Conservation (phyloP, 805 yeast species). For the Ogataea nitratoaversa region DNA sequence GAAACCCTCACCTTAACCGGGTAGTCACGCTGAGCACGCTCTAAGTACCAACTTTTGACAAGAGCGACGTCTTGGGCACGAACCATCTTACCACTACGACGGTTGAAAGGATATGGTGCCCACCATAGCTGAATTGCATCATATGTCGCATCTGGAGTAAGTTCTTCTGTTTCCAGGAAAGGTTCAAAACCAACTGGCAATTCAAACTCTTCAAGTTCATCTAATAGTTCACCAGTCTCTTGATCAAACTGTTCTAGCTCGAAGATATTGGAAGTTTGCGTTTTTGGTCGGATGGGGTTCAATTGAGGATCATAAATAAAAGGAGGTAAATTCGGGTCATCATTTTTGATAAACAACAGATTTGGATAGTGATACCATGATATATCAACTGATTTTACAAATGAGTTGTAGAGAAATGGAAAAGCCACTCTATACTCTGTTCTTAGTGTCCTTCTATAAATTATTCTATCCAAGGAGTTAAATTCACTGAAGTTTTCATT, state of each 20-base stretch:
- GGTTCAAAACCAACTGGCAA: conserved; percentile 47
- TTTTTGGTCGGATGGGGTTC: conserved; percentile 48
- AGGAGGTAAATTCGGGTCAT: conserved; percentile 48
- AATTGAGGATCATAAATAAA: conserved; percentile 51
- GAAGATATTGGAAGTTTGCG: conserved; percentile 13
- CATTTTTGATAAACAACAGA: conserved; percentile 43
- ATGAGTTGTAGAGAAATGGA: conserved; percentile 79
- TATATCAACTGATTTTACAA: conserved; percentile 59
- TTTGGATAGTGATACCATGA: conserved; percentile 65
- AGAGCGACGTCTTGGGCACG: conserved; percentile 90
- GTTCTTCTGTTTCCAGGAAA: conserved; percentile 41
- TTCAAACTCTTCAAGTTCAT: conserved; percentile 33
- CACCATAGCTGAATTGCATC: conserved; percentile 65
- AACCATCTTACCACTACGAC: conserved; percentile 63
- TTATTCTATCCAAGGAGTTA: conserved; percentile 81
- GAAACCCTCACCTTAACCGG: conserved; percentile 83
- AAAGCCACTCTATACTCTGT: conserved; percentile 85
- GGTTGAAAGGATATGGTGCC: conserved; percentile 85
- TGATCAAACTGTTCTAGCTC: conserved; percentile 15
- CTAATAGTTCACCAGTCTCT: conserved; percentile 26
- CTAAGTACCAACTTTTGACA: conserved; percentile 75
- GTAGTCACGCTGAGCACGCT: conserved; percentile 51
- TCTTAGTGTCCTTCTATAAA: conserved; percentile 69
- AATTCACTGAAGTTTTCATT: conserved; percentile 83
- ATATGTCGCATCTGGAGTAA: conserved; percentile 45